Base-by-base conservation (phyloP, 805 yeast species). In the Grigorovia transvaalensis region DNA sequence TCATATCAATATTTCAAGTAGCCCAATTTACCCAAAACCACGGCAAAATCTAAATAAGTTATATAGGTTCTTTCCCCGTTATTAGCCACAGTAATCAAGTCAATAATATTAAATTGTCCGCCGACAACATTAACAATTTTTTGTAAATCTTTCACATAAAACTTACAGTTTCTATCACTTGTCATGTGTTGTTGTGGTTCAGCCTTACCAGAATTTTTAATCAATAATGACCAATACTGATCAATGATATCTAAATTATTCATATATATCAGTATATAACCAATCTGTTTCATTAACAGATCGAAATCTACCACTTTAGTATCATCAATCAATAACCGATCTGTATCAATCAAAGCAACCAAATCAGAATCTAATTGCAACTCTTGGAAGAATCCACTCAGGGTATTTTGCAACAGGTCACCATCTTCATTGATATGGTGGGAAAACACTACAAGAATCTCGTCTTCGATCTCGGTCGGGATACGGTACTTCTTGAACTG, bases 291-390 rank as follows among this genome's bases (percentile, higher is more conserved):
- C 38, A 77, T 50, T 43, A 75, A 62, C 51, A 70, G 71, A 46
- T 76, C 80, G 54, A 77, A 75, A 57, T 77, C 81, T 12, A 78
- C 69, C 2, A 78, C 61, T 40, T 71, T 58, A 0, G 78, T 72
- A 0, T 72, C 76, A 17, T 69, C 74, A 11, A 76, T 55, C 1
- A 65, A 56, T 23, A 75, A 54, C 11, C 70, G 67, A 0, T 59
- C 58, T 0, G 51, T 47, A 2, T 63, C 56, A 12, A 73, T 57
- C 44, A 67, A 65, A 50, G 54, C 54, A 12, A 50, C 61, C 47
- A 64, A 68, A n/a, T 58, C 61, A 44, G 30, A 53, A 29, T 66
- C 74, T 54, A 65, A 65, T 51, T 58, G 59, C 55, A 73, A 35
- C 50, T 65, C 65, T 23, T 54, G 53, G 60, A 62, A 65, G 60